Evolutionary conservation across 148 eudicot genomes (phyloP).

Genomic region (Cornus kousa): DNA sequence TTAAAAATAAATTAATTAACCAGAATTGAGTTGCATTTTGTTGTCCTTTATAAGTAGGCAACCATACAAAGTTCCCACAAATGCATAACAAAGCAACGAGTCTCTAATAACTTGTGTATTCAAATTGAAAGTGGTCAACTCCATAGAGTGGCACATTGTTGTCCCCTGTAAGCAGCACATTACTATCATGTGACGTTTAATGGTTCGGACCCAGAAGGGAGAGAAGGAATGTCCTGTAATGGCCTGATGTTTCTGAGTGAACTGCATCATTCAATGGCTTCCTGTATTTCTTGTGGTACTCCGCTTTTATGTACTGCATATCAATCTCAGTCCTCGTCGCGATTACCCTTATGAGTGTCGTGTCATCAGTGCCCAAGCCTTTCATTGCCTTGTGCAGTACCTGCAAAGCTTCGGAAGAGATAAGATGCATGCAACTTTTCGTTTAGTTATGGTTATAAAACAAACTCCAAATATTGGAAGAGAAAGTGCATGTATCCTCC

Average conservation of each 20-base stretch:
- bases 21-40: too few species aligned
- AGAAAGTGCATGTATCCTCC: not conserved
- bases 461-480: not conserved
- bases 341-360: conserved; percentile 63
- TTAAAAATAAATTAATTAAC: too few species aligned
- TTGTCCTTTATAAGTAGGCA: too few species aligned
- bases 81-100: too few species aligned
- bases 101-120: too few species aligned
- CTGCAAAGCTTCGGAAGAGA: conserved; percentile 24
- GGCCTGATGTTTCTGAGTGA: conserved; percentile 77
- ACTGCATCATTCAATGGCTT: conserved; percentile 76
- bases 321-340: conserved; percentile 83
- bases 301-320: conserved; percentile 78
- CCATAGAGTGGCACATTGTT: too few species aligned
- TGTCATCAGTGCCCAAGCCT: conserved; percentile 77
- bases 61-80: too few species aligned
- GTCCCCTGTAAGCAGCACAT: too few species aligned
- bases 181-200: not conserved
- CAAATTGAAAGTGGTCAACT: too few species aligned
- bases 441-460: not conserved
- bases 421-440: not conserved
- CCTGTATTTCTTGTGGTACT: conserved; percentile 57
- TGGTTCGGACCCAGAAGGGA: conserved; percentile 67
- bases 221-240: conserved; percentile 68
- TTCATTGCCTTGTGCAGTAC: conserved; percentile 76